Conservation (phyloP, 306 rosid species). For the Psophocarpus tetragonolobus region DNA sequence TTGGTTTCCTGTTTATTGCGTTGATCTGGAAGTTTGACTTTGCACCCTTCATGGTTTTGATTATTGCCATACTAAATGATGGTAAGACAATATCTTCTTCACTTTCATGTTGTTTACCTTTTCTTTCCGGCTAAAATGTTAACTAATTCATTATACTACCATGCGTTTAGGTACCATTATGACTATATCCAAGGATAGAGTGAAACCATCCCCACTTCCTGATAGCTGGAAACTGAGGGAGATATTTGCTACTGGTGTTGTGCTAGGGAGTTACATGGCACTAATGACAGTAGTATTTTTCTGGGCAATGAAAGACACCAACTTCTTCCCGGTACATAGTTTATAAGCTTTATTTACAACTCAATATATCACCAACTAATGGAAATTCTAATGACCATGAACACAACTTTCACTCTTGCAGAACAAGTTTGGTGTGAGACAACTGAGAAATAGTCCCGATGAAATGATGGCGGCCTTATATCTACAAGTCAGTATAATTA, state of each 20-base stretch:
- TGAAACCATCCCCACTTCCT: conserved; percentile 90
- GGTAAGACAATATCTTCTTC: conserved; percentile 49
- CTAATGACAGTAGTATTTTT: conserved; percentile 92
- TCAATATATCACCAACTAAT: neutral
- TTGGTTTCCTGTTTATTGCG: conserved; percentile 91
- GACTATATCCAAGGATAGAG: conserved; percentile 94
- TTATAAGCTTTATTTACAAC: neutral
- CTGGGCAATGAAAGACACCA: conserved; percentile 66
- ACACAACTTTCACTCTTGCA: conserved; percentile 38
- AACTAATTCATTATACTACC: conserved; percentile 26
- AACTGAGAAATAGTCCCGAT: conserved; percentile 15
- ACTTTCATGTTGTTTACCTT: neutral
- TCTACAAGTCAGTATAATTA: conserved; percentile 94
- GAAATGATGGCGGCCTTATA: conserved; percentile 94
- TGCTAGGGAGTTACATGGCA: conserved; percentile 91
- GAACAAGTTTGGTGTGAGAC: conserved; percentile 60
- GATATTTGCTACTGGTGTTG: conserved; percentile 90
- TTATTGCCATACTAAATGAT: conserved; percentile 89
- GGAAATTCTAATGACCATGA: neutral
- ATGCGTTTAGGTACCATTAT: conserved; percentile 76
- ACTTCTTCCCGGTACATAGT: conserved; percentile 70
- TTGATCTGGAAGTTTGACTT: conserved; percentile 93
- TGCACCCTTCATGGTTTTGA: conserved; percentile 96
- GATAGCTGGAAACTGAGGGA: conserved; percentile 94
- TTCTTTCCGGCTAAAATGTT: neutral